A percentile compares a stretch with the other conserved stretches of the same genome.
Evolutionary conservation across 1,139 yeast genomes (phyloP).

Genomic region (Magnusiomyces suaveolens): DNA sequence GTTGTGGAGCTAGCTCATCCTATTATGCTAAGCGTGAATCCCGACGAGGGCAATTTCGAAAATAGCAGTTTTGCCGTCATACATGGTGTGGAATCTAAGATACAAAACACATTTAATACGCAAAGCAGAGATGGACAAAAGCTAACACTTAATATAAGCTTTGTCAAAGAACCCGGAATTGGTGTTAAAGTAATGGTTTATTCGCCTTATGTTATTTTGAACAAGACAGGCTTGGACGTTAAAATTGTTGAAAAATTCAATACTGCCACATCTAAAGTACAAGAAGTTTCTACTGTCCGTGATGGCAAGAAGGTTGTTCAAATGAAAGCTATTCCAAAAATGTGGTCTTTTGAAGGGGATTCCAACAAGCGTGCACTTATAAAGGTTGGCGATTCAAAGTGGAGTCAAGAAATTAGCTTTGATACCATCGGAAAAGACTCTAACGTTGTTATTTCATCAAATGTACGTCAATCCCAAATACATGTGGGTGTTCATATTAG

Average conservation of each 20-base stretch:
- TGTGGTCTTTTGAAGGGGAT: constrained; percentile 73
- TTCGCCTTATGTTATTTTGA: constrained; percentile 75
- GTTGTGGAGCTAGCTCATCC: constrained; percentile 67
- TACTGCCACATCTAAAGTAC: constrained; percentile 32
- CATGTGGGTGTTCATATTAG: constrained; percentile 64
- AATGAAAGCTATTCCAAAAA: constrained; percentile 46
- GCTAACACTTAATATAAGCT: constrained; percentile 55
- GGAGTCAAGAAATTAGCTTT: constrained; percentile 71
- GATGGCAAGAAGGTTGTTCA: constrained; percentile 17
- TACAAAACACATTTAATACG: constrained; percentile 39
- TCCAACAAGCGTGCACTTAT: constrained; percentile 61
- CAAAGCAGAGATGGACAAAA: constrained; percentile 48
- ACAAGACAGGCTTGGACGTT: constrained; percentile 65
- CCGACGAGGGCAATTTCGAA: constrained; percentile 52
- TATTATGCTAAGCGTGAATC: constrained; percentile 61
- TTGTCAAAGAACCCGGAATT: constrained; percentile 34
- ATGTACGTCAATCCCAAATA: constrained; percentile 44
- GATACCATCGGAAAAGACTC: constrained; percentile 83
- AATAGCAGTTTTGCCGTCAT: constrained; percentile 71
- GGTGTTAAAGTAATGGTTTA: constrained; percentile 46
- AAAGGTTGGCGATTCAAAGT: constrained; percentile 58
- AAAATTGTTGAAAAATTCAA: constrained; percentile 52
- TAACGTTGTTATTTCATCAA: constrained; percentile 52
- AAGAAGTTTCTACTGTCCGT: constrained; percentile 20
- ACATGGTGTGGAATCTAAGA: constrained; percentile 43